Conservation (phyloP, 106 monocot species). For the Phalaenopsis equestris region DNA sequence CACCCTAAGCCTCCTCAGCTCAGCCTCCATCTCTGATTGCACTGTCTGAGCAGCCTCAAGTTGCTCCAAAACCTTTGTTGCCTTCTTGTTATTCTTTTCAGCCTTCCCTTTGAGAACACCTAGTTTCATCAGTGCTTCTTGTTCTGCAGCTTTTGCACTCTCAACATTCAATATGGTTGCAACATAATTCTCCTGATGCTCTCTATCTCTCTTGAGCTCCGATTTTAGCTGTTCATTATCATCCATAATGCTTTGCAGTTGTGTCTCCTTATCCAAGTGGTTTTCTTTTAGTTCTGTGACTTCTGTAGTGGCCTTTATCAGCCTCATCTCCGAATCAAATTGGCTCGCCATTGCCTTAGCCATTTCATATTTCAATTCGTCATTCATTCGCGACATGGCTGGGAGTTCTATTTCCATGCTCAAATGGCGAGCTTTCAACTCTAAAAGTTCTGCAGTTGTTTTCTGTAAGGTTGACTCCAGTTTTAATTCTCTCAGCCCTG, state of each 20-base stretch:
- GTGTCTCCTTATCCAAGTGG: constrained; percentile 65
- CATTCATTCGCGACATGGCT: constrained; percentile 7
- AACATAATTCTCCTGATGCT: constrained; percentile 28
- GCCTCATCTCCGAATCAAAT: constrained; percentile 15
- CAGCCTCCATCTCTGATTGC: constrained; percentile 58
- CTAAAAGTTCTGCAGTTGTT: constrained; percentile 14
- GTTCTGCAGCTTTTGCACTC: constrained; percentile 53
- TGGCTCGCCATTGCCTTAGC: constrained; percentile 5
- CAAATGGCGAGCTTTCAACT: constrained; percentile 19
- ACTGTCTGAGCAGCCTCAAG: constrained; percentile 47
- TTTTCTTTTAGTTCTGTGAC: constrained; percentile 46
- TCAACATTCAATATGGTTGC: constrained; percentile 36
- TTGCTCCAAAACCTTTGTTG: constrained; percentile 40
- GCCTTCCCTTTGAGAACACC: constrained; percentile 44
- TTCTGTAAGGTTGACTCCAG: constrained; percentile 21
- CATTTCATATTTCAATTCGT: constrained; percentile 20
- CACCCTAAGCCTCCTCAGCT: constrained; percentile 63
- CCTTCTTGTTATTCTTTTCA: constrained; percentile 38
- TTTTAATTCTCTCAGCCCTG: constrained; percentile 10
- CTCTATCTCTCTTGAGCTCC: constrained; percentile 29
- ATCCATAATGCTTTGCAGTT: constrained; percentile 44
- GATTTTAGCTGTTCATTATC: constrained; percentile 62
- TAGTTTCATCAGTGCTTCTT: constrained; percentile 47
- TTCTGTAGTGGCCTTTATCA: constrained; percentile 22
- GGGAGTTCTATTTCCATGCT: constrained; percentile 18